These are phyloP conservation scores for Dipteronia dyeriana DNA, from an alignment of 345 rosid species.

Conservation along the genomic window DNA sequence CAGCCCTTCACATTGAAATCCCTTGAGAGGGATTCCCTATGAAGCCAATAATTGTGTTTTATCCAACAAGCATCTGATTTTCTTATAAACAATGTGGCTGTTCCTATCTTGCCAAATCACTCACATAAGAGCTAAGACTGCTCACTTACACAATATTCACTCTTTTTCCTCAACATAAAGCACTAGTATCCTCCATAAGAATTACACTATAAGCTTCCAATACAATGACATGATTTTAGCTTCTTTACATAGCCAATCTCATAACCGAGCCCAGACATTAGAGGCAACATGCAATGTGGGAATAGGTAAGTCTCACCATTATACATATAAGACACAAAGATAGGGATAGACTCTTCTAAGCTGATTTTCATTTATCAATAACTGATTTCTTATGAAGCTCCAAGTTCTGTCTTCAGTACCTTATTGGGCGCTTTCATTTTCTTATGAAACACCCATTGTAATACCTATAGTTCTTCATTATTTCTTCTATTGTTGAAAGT, in stretches of 20 bases:
- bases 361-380: background rate
- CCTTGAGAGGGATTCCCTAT: too few relatives aligned
- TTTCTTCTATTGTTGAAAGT: background rate
- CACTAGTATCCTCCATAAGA: background rate
- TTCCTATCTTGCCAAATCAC: too few relatives aligned
- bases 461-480: background rate
- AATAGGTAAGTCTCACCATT: background rate
- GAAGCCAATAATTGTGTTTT: too few relatives aligned
- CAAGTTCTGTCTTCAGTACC: background rate
- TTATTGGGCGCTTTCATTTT: background rate
- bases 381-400: conserved; percentile 1
- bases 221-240: background rate
- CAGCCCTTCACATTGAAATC: too few relatives aligned
- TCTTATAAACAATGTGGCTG: too few relatives aligned
- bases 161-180: background rate
- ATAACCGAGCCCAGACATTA: background rate
- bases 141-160: too few relatives aligned
- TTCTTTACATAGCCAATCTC: background rate
- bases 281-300: background rate
- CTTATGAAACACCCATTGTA: background rate
- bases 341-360: background rate
- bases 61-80: too few relatives aligned
- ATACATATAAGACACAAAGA: background rate
- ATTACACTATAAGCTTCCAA: background rate
- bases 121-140: too few relatives aligned